Conservation (phyloP, 306 rosid genomes). For the Neltuma alba region DNA sequence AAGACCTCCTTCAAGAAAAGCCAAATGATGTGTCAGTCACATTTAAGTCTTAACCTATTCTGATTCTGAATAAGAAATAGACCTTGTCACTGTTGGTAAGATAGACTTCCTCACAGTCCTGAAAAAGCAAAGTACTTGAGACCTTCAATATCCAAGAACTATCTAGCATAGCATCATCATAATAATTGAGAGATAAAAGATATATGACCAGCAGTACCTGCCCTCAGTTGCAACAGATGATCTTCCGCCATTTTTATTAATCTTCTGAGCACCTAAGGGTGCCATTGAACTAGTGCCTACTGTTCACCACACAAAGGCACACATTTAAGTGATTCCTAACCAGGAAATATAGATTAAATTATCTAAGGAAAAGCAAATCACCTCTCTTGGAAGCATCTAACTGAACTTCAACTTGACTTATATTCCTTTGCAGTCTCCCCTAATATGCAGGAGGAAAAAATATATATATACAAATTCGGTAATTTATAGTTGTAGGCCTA, state of each 20-base stretch:
- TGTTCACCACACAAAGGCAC: constrained; percentile 4
- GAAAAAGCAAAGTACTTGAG: constrained; percentile 29
- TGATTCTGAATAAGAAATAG: constrained; percentile 21
- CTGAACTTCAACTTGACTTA: constrained; percentile 40
- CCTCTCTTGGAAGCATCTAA: constrained; percentile 54
- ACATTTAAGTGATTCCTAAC: constrained; percentile 18
- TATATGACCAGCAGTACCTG: constrained; percentile 62
- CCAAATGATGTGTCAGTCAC: constrained; percentile 31
- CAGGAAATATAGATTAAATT: constrained; percentile 8
- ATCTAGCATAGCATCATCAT: not conserved
- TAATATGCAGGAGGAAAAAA: constrained; percentile 32
- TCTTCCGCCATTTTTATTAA: constrained; percentile 40
- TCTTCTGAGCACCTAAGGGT: constrained; percentile 47
- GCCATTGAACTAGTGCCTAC: constrained; percentile 41
- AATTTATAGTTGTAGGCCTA: constrained; percentile 10
- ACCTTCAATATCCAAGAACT: constrained; percentile 8
- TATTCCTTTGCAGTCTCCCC: constrained; percentile 51
- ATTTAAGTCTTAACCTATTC: constrained; percentile 26
- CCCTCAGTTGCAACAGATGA: constrained; percentile 46
- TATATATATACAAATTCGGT: not conserved
- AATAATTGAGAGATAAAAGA: constrained; percentile 20
- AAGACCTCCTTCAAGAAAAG: constrained; percentile 68
- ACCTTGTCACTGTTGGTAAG: constrained; percentile 61
- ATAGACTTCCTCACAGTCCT: constrained; percentile 53
- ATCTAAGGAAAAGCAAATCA: constrained; percentile 33